Evolutionary conservation across 2,329 filamentous ascomycete genomes (phyloP), one percentile per base, ranked within the genome.

Genomic region (Lithohypha guttulata): DNA sequence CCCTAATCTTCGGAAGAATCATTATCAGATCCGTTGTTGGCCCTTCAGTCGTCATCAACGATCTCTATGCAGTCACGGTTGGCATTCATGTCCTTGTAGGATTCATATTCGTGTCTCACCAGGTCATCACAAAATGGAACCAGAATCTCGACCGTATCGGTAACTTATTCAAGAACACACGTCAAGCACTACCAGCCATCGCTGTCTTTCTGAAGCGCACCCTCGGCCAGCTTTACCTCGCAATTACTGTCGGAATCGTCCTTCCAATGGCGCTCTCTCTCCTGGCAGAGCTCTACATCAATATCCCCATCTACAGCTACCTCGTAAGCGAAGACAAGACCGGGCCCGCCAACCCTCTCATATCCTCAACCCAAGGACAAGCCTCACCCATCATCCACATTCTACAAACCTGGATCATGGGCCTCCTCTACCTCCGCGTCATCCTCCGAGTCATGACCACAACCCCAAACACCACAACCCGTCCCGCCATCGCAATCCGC

Each of bases 61-160:
- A 98, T 58, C 82, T 98, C 18, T 96, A 98, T 53, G 89, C 91
- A 9, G 94, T 95, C 58, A 93, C 85, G 37, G 77, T 91, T 20
- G 91, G 91, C 10, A 72, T 93, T 27, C 94, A 93, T 56, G 66
- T 85, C 18, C 68, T 94, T 3, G 84, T 83, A 8, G 76, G 74
- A 3, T 54, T 75, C 1, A 64, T 73, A 2, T 93, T 87, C 56
- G 60, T 72, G 28, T 50, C 70, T 19, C 63, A 32, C 17, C 10
- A 23, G 3, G 9, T 39, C 18, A 15, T 11, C 14, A 22, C 27
- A 15, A 26, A 17, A n/a, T 37, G 34, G 34, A 17, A 14, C 9
- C 26, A 13, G 18, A 19, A 11, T 6, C 13, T 32, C 5, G 22
- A 27, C 6, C 48, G 47, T 29, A 22, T 42, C 13, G 21, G 19